Evolutionary conservation across 768 basidiomycete species (phyloP), one percentile per base, ranked within the genome.

Genomic region (Lyophyllum decastes): DNA sequence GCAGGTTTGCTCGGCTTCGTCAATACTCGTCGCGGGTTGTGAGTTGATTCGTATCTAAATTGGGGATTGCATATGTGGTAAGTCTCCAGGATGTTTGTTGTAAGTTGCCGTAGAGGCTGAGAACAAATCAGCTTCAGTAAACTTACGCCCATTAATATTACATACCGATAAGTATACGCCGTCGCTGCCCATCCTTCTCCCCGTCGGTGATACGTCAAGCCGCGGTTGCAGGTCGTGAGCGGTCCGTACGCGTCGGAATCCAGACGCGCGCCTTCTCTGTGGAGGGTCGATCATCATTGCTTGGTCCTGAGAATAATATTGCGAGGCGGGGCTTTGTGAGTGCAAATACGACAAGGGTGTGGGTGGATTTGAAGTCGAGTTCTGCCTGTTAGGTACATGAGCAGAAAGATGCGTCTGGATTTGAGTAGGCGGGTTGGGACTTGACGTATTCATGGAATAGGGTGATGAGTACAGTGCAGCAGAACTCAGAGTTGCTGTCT

Each of bases 1-100:
- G 85, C 82, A 0, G 95, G 92, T 70, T 97, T 97, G 78, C 92
- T 94, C 19, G 97, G 97, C 72, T 99, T 99, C 22, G 97, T 99
- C 57, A 99, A 81, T 17, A 99, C 97, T 49, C 97, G 86, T 48
- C 97, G 84, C 6, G 97, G 97, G 74, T 99, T 99, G 72, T 92
- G 92, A 2, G 90, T 77, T 2, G 92, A 90, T 73, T 98, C 97
- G 71, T 99, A 99, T 69, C 90, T 85, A 80, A 98, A 99, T 61
- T 85, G 79, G 11, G 95, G 92, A 71, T 98, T 98, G 82, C 95
- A 96, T 61, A 95, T 90, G 66, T 85, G 88, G 76, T 90, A 99
- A 17, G 95, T 98, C 60, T 95, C 90, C 54, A 93, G 77, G 48
- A 98, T 88, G 64, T 91, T 82, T 7, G 89, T 90, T 2, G 97